Evolutionary conservation across 805 yeast species (phyloP).

Genomic region (Zygosaccharomyces rouxii): DNA sequence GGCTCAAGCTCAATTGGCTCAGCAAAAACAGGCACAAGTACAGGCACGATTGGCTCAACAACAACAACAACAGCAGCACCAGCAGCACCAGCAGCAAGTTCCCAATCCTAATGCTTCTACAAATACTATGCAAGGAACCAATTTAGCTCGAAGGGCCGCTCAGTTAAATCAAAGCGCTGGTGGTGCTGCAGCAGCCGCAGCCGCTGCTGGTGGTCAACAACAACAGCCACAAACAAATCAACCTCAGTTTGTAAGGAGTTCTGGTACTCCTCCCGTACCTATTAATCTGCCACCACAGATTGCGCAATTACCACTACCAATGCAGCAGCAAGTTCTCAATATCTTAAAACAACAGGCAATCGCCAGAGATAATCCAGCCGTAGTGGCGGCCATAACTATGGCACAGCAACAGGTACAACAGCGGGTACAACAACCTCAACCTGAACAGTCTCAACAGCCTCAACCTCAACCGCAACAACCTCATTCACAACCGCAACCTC

Average conservation of each 20-base stretch:
- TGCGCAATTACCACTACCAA: slow-evolving; percentile 32
- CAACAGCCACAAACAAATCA: slow-evolving; percentile 5
- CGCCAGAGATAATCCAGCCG: slow-evolving; percentile 31
- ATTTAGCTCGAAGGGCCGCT: slow-evolving; percentile 3
- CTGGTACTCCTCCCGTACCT: slow-evolving; percentile 9
- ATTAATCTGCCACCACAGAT: slow-evolving; percentile 35
- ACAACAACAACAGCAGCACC: slow-evolving; percentile 6
- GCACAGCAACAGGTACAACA: slow-evolving; percentile 33
- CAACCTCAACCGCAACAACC: slow-evolving; percentile 11
- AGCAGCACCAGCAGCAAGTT: slow-evolving; percentile 5
- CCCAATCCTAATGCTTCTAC: not conserved
- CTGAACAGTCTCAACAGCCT: slow-evolving; percentile 8
- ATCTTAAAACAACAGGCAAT: slow-evolving; percentile 34
- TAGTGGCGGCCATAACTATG: slow-evolving; percentile 27
- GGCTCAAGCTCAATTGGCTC: too few relatives aligned
- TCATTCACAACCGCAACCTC: slow-evolving; percentile 7
- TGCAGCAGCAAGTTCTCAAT: slow-evolving; percentile 32
- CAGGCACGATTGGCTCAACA: slow-evolving; percentile 7
- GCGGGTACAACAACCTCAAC: slow-evolving; percentile 18
- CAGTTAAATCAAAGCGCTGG: slow-evolving; percentile 3
- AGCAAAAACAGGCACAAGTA: slow-evolving; percentile 12
- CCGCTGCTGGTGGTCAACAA: slow-evolving; percentile 1
- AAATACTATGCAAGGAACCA: not conserved
- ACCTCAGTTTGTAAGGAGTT: slow-evolving; percentile 6
- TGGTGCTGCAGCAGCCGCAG: not conserved